A percentile compares a stretch with the other conserved stretches of the same genome.
Evolutionary conservation across 2,329 filamentous ascomycete genomes (phyloP).

Genomic region (Fusarium abutilonis): DNA sequence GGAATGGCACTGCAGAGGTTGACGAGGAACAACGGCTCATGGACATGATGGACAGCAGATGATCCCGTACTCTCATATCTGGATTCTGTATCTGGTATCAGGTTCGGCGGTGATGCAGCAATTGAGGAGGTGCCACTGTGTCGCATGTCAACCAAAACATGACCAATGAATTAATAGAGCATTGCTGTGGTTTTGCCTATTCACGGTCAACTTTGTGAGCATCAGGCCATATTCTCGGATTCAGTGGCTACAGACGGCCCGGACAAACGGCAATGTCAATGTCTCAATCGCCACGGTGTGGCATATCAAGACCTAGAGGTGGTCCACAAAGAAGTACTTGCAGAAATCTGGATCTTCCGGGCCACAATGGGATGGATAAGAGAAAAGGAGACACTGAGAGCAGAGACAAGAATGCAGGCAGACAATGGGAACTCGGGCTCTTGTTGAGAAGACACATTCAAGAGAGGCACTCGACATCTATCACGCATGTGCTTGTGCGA

Average conservation of each 20-base stretch:
- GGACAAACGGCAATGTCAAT: conserved; percentile 15
- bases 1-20: conserved; percentile 35
- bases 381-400: conserved; percentile 10
- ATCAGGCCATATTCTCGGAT: conserved; percentile 37
- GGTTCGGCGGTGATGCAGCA: conserved; percentile 19
- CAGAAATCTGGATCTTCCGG: conserved; percentile 18
- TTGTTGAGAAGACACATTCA: conserved; percentile 5
- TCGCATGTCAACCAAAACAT: conserved; percentile 28
- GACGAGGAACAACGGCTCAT: conserved; percentile 59
- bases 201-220: conserved; percentile 12
- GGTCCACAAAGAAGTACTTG: conserved; percentile 9
- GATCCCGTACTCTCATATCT: conserved; percentile 17
- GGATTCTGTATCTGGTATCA: conserved; percentile 10
- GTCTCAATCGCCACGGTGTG: conserved; percentile 9
- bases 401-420: conserved; percentile 4
- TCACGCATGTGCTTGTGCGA: conserved; percentile 28
- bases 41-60: conserved; percentile 51
- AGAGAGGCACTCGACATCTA: conserved; percentile 18
- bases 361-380: conserved; percentile 11
- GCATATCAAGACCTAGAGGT: conserved; percentile 2
- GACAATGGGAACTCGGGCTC: conserved; percentile 8
- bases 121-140: conserved; percentile 10
- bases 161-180: conserved; percentile 25
- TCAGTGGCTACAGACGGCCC: conserved; percentile 7
- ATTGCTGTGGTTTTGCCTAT: conserved; percentile 12